Evolutionary conservation across 148 eudicot genomes (phyloP).

Genomic region (Diospyros lotus): DNA sequence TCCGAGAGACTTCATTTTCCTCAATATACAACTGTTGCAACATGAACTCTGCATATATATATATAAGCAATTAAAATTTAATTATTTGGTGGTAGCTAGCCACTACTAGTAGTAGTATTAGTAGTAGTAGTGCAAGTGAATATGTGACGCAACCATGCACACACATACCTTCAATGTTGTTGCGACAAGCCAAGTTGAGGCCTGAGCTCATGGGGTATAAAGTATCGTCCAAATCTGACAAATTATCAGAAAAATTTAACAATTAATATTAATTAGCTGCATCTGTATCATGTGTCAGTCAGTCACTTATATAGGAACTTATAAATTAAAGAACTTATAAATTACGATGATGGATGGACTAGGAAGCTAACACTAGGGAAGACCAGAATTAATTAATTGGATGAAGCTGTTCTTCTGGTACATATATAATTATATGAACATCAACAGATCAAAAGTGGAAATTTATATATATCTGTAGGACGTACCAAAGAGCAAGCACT

Average conservation of each 20-base stretch:
- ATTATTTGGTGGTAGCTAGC: background rate
- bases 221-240: slow-evolving; percentile 83
- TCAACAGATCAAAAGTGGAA: no score
- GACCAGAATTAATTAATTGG: background rate
- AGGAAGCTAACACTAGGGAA: background rate
- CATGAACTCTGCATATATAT: slow-evolving; percentile 58
- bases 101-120: background rate
- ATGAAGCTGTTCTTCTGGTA: no score
- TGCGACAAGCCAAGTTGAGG: slow-evolving; percentile 84
- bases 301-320: no score
- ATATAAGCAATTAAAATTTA: background rate
- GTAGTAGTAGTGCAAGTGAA: background rate
- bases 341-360: background rate
- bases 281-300: background rate
- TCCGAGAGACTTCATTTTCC: slow-evolving; percentile 62
- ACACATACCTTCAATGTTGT: slow-evolving; percentile 72
- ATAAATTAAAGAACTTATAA: background rate
- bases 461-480: no score
- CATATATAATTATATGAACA: no score
- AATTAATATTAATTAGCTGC: background rate
- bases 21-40: slow-evolving; percentile 53
- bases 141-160: no score
- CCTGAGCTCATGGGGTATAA: slow-evolving; percentile 87
- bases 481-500: slow-evolving; percentile 77
- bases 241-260: background rate